Evolutionary conservation across 2,329 filamentous ascomycete species (phyloP).

Genomic region (Fusarium cicatricum): DNA sequence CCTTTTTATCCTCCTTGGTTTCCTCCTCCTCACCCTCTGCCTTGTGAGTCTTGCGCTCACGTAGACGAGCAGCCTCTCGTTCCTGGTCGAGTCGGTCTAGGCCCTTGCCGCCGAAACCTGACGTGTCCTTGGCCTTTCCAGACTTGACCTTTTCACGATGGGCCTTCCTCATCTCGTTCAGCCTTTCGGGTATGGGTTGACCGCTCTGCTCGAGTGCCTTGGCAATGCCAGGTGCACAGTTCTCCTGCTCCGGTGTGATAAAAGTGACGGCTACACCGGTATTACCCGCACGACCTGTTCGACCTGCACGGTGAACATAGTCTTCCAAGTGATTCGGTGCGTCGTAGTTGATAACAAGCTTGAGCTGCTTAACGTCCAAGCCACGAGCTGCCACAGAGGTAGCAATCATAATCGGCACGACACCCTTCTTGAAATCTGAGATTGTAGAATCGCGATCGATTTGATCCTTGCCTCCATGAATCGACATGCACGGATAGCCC

Average conservation of each 20-base stretch:
- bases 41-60: conserved; percentile 89
- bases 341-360: conserved; percentile 95
- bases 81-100: conserved; percentile 91
- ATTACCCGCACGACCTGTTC: conserved; percentile 93
- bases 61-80: conserved; percentile 83
- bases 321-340: conserved; percentile 95
- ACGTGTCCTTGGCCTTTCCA: conserved; percentile 88
- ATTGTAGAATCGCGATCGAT: conserved; percentile 93
- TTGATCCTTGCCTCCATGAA: conserved; percentile 94
- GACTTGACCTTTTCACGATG: conserved; percentile 92
- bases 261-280: conserved; percentile 96
- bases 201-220: conserved; percentile 94
- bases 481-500: conserved; percentile 90
- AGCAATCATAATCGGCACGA: conserved; percentile 88
- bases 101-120: conserved; percentile 94
- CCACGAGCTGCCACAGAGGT: conserved; percentile 96
- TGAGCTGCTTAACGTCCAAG: conserved; percentile 94
- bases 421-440: conserved; percentile 90
- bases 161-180: conserved; percentile 71
- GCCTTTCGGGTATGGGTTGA: conserved; percentile 77
- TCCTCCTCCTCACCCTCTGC: conserved; percentile 87
- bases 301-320: conserved; percentile 93
- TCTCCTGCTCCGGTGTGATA: conserved; percentile 89
- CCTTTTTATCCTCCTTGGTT: conserved; percentile 80
- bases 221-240: conserved; percentile 85